phyloP scores from a whole-genome alignment of 352 stramenopile species.

The Phytophthora pistaciae region DNA sequence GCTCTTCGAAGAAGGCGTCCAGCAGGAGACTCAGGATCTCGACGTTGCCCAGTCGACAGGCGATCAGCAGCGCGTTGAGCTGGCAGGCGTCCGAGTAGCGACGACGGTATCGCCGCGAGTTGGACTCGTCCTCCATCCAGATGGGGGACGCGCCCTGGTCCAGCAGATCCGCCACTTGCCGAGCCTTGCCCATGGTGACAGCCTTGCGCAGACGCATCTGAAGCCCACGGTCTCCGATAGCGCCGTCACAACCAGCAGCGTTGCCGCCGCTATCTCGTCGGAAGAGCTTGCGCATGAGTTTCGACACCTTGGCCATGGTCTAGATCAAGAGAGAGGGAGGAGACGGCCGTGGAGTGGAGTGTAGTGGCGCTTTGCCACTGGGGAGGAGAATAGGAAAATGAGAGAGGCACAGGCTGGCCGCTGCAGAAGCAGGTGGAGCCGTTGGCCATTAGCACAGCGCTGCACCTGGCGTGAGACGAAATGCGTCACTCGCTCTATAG shows the following conservation, averaged over 20 bases:
- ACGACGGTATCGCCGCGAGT: conserved; percentile 17
- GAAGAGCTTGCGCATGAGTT: conserved; percentile 61
- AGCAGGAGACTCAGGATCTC: conserved; percentile 67
- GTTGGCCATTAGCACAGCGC: conserved; percentile 14
- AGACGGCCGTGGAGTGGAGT: background rate
- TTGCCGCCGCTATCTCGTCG: conserved; percentile 31
- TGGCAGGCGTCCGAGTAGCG: conserved; percentile 30
- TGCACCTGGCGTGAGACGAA: conserved; percentile 23
- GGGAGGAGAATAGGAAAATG: conserved; percentile 15
- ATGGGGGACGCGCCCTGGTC: conserved; percentile 65
- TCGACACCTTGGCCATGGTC: conserved; percentile 51
- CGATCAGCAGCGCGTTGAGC: conserved; percentile 71
- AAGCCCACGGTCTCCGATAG: conserved; percentile 17
- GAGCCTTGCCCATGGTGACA: conserved; percentile 48
- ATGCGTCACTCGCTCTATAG: conserved; percentile 17
- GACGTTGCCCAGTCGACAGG: conserved; percentile 57
- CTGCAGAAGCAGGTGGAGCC: conserved; percentile 6
- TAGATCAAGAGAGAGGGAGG: background rate
- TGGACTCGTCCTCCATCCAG: conserved; percentile 50
- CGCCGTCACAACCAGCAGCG: background rate
- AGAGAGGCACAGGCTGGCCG: conserved; percentile 11
- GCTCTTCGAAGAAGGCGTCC: conserved; percentile 65
- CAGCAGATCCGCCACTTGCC: conserved; percentile 62
- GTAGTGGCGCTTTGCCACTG: conserved; percentile 28
- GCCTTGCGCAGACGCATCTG: conserved; percentile 71